A percentile compares a stretch with the other conserved stretches of the same genome.
phyloP scores from a whole-genome alignment of 257 asterid species.

The Penstemon newberryi region DNA sequence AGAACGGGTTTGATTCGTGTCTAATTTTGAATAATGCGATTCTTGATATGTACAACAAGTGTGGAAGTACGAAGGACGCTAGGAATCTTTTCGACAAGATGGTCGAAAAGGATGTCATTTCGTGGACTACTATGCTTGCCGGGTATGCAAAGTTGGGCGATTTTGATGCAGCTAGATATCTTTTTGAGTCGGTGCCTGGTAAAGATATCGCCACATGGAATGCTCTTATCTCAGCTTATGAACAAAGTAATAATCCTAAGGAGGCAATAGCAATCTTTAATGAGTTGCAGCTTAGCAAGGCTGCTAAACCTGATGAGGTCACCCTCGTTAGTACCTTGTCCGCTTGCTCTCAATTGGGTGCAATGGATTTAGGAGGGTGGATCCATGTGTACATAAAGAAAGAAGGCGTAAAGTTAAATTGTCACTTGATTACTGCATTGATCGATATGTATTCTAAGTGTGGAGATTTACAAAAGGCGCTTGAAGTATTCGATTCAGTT shows the following conservation, averaged over 20 bases:
- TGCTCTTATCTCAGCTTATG: constrained; percentile 80
- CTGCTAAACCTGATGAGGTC: constrained; percentile 63
- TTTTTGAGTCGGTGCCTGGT: constrained; percentile 50
- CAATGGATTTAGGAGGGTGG: constrained; percentile 73
- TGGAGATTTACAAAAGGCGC: constrained; percentile 72
- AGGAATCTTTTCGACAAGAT: constrained; percentile 49
- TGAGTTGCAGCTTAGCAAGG: constrained; percentile 58
- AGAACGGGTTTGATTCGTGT: constrained; percentile 44
- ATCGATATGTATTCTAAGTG: constrained; percentile 82
- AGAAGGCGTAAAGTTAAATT: constrained; percentile 46
- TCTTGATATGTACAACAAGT: constrained; percentile 80
- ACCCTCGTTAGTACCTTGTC: constrained; percentile 72
- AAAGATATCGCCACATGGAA: constrained; percentile 75
- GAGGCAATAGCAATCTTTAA: constrained; percentile 64
- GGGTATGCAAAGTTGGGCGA: constrained; percentile 66
- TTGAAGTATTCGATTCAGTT: constrained; percentile 58
- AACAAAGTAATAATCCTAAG: constrained; percentile 62
- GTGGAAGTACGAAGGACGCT: constrained; percentile 61
- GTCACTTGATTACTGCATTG: constrained; percentile 66
- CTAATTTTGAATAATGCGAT: constrained; percentile 58
- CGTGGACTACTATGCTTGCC: constrained; percentile 77
- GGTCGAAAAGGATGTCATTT: constrained; percentile 59
- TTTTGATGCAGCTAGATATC: constrained; percentile 55
- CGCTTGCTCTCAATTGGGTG: constrained; percentile 81
- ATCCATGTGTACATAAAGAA: constrained; percentile 70